Conservation (phyloP, 352 stramenopile genomes). For the Plasmopara halstedii region DNA sequence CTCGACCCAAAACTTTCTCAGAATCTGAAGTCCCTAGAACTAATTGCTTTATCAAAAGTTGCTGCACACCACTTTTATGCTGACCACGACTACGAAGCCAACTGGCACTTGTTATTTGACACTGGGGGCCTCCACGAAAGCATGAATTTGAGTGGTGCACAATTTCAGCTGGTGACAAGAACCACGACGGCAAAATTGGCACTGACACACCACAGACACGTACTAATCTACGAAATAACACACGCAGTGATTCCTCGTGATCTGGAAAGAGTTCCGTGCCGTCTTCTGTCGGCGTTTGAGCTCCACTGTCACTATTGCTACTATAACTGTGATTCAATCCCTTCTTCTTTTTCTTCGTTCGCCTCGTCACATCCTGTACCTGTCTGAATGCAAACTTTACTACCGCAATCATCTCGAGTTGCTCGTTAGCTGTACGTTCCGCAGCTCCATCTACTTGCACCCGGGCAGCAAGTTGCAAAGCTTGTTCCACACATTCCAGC, state of each 20-base stretch:
- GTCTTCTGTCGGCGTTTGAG: constrained; percentile 5
- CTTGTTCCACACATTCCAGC: constrained; percentile 36
- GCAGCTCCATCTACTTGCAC: constrained; percentile 18
- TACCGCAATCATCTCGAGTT: constrained; percentile 38
- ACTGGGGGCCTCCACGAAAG: constrained; percentile 20
- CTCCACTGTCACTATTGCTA: constrained; percentile 2
- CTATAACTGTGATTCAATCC: constrained; percentile 13
- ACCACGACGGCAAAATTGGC: constrained; percentile 38
- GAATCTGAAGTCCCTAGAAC: constrained; percentile 6
- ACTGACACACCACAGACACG: constrained; percentile 37
- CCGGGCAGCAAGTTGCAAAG: constrained; percentile 27
- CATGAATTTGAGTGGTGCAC: constrained; percentile 7
- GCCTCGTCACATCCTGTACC: constrained; percentile 16
- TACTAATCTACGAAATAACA: constrained; percentile 41
- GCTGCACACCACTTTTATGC: constrained; percentile 17
- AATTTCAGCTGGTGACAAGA: constrained; percentile 41
- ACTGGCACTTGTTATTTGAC: constrained; percentile 22
- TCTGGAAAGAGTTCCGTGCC: constrained; percentile 21
- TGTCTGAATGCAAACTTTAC: constrained; percentile 47
- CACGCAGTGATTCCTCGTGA: constrained; percentile 34
- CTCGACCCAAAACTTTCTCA: constrained; percentile 7
- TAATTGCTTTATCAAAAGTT: constrained; percentile 42
- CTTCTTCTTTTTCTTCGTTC: constrained; percentile 14
- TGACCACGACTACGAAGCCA: constrained; percentile 23
- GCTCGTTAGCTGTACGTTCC: constrained; percentile 15